Base-by-base conservation (phyloP, 495 filamentous ascomycete species). In the Staphylotrichum tortipilum region DNA sequence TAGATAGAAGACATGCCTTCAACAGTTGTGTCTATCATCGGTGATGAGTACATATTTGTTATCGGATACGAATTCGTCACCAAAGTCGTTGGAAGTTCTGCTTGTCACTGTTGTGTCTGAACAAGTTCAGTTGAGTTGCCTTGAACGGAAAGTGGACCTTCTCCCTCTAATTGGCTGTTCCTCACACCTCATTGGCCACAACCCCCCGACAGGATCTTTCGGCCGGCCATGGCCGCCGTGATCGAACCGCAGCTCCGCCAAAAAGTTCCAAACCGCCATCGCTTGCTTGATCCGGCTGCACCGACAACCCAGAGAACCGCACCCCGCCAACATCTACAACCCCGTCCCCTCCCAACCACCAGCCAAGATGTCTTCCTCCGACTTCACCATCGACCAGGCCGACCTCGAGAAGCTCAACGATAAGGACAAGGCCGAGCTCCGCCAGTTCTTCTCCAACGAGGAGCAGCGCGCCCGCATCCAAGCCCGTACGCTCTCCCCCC, bases 381-480 rank as follows among this genome's bases (percentile, higher is more conserved):
- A 57, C 34, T 29, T 55, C 52, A 52, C 54, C 41, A 42, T 67
- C 45, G 61, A 64, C 23, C 55, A 68, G 11, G 52, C 68, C 52
- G 84, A 90, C 60, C 64, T 89, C 59, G 77, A 77, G 62, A 80
- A 79, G 63, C 85, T 95, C 68, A 85, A 75, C 55, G 82, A 88
- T 10, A 78, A 75, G 54, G 89, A 95, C 70, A 89, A 87, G 76
- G 76, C 82, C 53, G 90, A 98, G 69, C 76, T 98, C 40, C 83
- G 87, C 61, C 80, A 85, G 59, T 84, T 90, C 63, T 69, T 96
- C 40, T 62, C 75, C 47, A 87, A 84, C 64, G 89, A 95, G 73
- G 72, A 74, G 50, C 85, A 95, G 70, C 91, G 90, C 66, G 73
- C 79, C 14, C 77, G 75, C 59, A 81, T 95, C 53, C 90, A 94